Evolutionary conservation across 345 rosid genomes (phyloP).

Genomic region (Rhodomyrtus tomentosa): DNA sequence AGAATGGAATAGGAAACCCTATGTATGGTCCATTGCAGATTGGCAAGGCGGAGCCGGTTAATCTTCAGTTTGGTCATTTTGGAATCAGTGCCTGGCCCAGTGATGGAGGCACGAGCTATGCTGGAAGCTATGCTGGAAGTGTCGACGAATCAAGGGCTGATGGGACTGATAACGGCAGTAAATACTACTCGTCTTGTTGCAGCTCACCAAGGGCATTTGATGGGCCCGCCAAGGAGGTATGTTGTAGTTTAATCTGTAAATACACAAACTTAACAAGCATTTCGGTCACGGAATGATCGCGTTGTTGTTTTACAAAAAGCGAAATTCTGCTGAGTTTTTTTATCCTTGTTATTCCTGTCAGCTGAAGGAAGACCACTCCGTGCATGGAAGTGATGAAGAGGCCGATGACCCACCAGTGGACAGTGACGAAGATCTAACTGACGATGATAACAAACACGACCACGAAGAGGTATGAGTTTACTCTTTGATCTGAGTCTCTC

Average conservation of each 20-base stretch:
- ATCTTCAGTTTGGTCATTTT: constrained; percentile 90
- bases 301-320: background rate
- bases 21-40: constrained; percentile 73
- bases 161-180: constrained; percentile 68
- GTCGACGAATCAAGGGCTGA: constrained; percentile 78
- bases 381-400: constrained; percentile 96
- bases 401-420: constrained; percentile 71
- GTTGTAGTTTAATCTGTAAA: background rate
- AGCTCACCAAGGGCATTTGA: constrained; percentile 92
- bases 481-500: background rate
- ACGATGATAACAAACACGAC: constrained; percentile 34
- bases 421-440: constrained; percentile 81
- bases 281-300: background rate
- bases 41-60: constrained; percentile 81
- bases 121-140: constrained; percentile 85
- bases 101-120: constrained; percentile 86
- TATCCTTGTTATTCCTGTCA: constrained; percentile 3
- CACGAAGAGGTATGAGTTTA: constrained; percentile 56
- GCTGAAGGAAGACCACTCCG: constrained; percentile 90
- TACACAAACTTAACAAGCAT: background rate
- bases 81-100: constrained; percentile 99
- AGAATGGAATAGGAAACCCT: constrained; percentile 43
- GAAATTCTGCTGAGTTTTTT: background rate
- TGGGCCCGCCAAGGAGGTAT: constrained; percentile 86
- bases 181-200: constrained; percentile 82